Base-by-base conservation (phyloP, 805 yeast genomes). In the Wickerhamiella kurtzmanii region DNA sequence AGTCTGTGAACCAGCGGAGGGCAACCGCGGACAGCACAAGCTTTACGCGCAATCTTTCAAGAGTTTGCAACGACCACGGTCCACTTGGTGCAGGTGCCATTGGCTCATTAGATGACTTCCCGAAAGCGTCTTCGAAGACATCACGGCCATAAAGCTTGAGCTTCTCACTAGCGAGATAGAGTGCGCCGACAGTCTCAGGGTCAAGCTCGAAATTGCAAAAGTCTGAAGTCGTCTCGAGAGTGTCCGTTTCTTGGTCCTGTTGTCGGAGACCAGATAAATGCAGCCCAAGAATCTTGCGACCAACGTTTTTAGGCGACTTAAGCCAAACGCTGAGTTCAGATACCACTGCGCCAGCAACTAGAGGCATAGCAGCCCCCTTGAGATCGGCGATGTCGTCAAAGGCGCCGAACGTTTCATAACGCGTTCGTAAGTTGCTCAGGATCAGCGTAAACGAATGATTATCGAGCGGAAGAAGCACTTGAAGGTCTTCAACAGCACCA, bases 1-100 rank as follows among this genome's bases (percentile, higher is more conserved):
- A 3, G 15, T 36, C 41, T 4, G 54, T 50, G 17, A 82, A 59
- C 87, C 95, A 85, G 0, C 95, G 94, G 32, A 82, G 49, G 51
- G 94, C 82, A 49, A 82, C 68, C 52, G 80, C 75, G 53, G 78
- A 44, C 36, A 60, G 45, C 3, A 53, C 45, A 4, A 48, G 40
- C 35, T 43, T 39, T 8, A 49, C 44, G 2, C 51, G 44, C 32
- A 52, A 44, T 15, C 48, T 48, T 37, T 41, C 44, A 21, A 53
- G 48, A 13, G 25, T 15, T 9, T 17, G 25, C n/a, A 38, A 17
- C 17, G 38, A 15, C 19, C 38, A 15, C 6, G 38, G 38, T 15
- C 19, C 19, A 6, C 8, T 5, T 9, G 38, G 38, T 6, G 16
- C 38, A 5, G 38, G 38, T n/a, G 6, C 19, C 8, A 6, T 5